phyloP scores from a whole-genome alignment of 352 stramenopile genomes.

The Phytophthora sojae region DNA sequence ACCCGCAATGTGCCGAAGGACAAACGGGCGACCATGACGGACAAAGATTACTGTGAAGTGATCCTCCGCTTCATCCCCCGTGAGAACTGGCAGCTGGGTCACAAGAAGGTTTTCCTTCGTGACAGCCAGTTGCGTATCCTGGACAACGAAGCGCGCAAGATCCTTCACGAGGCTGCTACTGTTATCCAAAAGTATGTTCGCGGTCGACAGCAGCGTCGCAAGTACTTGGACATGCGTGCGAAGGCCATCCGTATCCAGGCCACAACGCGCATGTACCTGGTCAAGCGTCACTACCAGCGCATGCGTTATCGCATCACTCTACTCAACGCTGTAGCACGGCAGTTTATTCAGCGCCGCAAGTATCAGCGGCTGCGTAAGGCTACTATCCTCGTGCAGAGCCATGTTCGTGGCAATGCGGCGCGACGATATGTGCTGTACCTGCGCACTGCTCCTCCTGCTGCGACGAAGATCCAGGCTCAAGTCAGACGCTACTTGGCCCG shows the following conservation, averaged over 20 bases:
- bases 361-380: conserved; percentile 71
- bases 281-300: conserved; percentile 55
- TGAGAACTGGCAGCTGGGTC: conserved; percentile 89
- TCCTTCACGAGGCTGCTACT: conserved; percentile 80
- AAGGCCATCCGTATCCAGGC: conserved; percentile 78
- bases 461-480: conserved; percentile 84
- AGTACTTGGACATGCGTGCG: conserved; percentile 63
- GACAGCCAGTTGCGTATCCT: conserved; percentile 85
- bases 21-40: conserved; percentile 58
- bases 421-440: conserved; percentile 77
- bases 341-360: conserved; percentile 80
- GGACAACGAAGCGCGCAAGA: conserved; percentile 88
- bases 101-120: conserved; percentile 91
- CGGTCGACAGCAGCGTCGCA: conserved; percentile 70
- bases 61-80: conserved; percentile 83
- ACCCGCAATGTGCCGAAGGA: conserved; percentile 72
- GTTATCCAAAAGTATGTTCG: conserved; percentile 83
- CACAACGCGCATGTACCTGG: conserved; percentile 72
- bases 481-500: conserved; percentile 72
- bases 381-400: conserved; percentile 77
- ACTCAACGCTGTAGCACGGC: conserved; percentile 72
- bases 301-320: conserved; percentile 70
- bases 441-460: conserved; percentile 73
- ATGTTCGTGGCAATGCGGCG: conserved; percentile 74
- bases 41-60: conserved; percentile 86